Evolutionary conservation across 306 rosid species (phyloP), one percentile per base, ranked within the genome.

Genomic region (Trifolium repens): DNA sequence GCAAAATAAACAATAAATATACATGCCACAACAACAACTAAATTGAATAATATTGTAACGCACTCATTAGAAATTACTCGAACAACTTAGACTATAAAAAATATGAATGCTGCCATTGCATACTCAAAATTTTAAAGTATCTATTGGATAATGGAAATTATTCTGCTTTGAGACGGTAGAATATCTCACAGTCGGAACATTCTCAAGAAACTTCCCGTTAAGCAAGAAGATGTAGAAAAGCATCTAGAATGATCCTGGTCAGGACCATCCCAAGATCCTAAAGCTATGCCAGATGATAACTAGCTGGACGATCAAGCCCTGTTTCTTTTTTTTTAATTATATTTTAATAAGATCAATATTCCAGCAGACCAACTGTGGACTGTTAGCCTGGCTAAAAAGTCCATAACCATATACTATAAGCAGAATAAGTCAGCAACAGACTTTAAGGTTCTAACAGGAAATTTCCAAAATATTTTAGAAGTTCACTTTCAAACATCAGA

Each of bases 1-100:
- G 81, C 57, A 77, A 84, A 76, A 69, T 46, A 67, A 60, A 78
- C 37, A 57, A 70, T 81, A 72, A 71, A 80, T 44, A 79, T 60
- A 59, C 79, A 68, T 68, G 13, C 39, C 34, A 52, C n/a, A 24
- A 24, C 35, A 50, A 32, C 19, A 27, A 19, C 49, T 60, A 72
- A 76, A 69, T 14, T 55, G 34, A 78, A 50, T 24, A 58, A 50
- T 61, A 75, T n/a, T 50, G 19, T 50, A 53, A 55, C 30, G 32
- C 46, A 53, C 39, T 46, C 46, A 53, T 61, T 30, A 72, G 77
- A 17, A 15, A 53, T 73, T 55, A 37, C 32, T 58, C 47, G 37
- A 54, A 19, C 67, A 76, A 55, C 13, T 37, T 26, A 40, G 44
- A 58, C 59, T 35, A 17, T 44, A 46, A 76, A 61, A 84, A 59